Conservation (phyloP, 495 filamentous ascomycete species). For the Xylaria flabelliformis region DNA sequence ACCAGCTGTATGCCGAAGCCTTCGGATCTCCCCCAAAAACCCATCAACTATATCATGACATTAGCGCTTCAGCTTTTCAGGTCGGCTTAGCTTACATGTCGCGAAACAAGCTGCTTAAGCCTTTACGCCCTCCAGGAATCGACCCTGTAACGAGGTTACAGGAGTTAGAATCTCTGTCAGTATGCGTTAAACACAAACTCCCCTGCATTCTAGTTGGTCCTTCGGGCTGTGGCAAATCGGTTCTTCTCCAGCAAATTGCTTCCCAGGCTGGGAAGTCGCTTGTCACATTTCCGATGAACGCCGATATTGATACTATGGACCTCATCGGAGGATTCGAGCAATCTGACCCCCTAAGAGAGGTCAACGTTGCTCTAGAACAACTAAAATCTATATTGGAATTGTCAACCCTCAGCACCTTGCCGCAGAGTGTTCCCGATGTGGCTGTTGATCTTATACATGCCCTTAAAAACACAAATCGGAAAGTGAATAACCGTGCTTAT, state of each 20-base stretch:
- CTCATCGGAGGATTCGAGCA: slow-evolving; percentile 97
- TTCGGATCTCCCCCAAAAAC: slow-evolving; percentile 47
- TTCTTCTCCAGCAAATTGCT: slow-evolving; percentile 78
- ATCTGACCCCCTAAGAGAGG: slow-evolving; percentile 75
- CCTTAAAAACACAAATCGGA: slow-evolving; percentile 37
- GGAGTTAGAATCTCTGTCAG: slow-evolving; percentile 82
- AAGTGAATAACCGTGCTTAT: slow-evolving; percentile 37
- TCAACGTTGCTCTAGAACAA: slow-evolving; percentile 60
- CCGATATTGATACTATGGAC: slow-evolving; percentile 95
- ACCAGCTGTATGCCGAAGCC: slow-evolving; percentile 62
- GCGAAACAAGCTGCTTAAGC: slow-evolving; percentile 64
- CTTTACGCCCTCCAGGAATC: slow-evolving; percentile 59
- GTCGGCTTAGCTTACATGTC: slow-evolving; percentile 76
- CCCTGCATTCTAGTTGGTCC: slow-evolving; percentile 88
- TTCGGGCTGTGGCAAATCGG: slow-evolving; percentile 86
- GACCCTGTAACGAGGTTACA: slow-evolving; percentile 64
- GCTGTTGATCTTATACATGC: slow-evolving; percentile 52
- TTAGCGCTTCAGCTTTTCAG: slow-evolving; percentile 62
- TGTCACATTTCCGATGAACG: slow-evolving; percentile 81
- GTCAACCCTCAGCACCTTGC: slow-evolving; percentile 58
- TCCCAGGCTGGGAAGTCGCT: slow-evolving; percentile 73
- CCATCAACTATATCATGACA: slow-evolving; percentile 70
- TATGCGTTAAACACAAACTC: slow-evolving; percentile 83
- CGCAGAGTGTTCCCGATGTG: slow-evolving; percentile 48
- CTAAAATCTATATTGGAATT: slow-evolving; percentile 61